These are phyloP conservation scores for Carallia pectinifolia DNA, from an alignment of 345 rosid species.

Conservation along the genomic window DNA sequence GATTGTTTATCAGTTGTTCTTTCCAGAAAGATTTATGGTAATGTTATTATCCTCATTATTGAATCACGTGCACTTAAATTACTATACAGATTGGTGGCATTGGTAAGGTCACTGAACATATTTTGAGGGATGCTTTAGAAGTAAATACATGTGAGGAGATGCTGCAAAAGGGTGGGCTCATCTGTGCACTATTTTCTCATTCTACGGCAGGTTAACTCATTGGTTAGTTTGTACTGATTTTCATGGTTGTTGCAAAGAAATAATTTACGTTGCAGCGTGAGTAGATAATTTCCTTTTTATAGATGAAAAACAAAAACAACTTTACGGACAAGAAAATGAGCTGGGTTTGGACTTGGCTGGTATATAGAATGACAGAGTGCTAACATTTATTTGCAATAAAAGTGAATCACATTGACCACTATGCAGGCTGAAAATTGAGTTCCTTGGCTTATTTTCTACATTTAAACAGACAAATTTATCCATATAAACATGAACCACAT, in stretches of 20 bases:
- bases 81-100: constrained; percentile 81
- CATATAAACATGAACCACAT: not conserved
- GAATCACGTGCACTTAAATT: constrained; percentile 3
- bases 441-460: not conserved
- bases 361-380: not conserved
- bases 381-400: not conserved
- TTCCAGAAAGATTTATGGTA: not conserved
- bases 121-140: constrained; percentile 72
- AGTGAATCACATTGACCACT: not conserved
- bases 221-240: constrained; percentile 8
- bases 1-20: not conserved
- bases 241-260: not conserved
- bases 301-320: not conserved
- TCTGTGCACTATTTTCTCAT: constrained; percentile 76
- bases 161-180: constrained; percentile 66
- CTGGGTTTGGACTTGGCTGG: not conserved
- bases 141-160: constrained; percentile 75
- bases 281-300: too few relatives aligned
- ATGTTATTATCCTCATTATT: not conserved
- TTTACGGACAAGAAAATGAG: not conserved
- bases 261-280: too few relatives aligned
- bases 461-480: not conserved
- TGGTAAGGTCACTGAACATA: constrained; percentile 88
- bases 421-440: not conserved
- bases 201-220: constrained; percentile 61